Base-by-base conservation (phyloP, 1,284 basidiomycete genomes). In the Boletellus deceptivus region DNA sequence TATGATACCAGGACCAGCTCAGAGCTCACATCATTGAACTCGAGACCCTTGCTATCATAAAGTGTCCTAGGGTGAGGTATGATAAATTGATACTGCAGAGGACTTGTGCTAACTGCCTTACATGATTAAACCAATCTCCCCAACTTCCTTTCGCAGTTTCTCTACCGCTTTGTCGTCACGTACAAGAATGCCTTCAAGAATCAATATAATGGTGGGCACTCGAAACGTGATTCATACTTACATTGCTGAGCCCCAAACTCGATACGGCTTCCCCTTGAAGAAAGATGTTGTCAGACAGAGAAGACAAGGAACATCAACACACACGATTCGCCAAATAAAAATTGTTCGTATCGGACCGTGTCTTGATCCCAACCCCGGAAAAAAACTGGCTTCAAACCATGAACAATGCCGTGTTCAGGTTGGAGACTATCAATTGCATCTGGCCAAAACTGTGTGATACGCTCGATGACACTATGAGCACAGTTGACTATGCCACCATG, bases 211-310 rank as follows among this genome's bases (percentile, higher is more conserved):
- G 4, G 11, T 13, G 4, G 11, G 4, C 4, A 11, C 10, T 31
- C 29, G 9, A 1, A 11, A 31, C 11, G 13, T 31, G 29, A 5
- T 22, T 20, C 16, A 17, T 2, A 52, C 72, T 50, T 46, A 84
- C 84, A 87, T 70, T 88, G 86, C 29, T 81, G 68, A 0, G 85
- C 83, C 1, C 86, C 86, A 29, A 88, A 81, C 56, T 86, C 83
- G 13, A 85, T 76, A 2, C 71, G 73, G 50, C 68, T 72, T 14
- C 75, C 78, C 2, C 79, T 81, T 54, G n/a, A 35, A 35, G 17
- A 42, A 27, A 41, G 0, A 17, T 59, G 27, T 25, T 13, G 29
- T 31, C 11, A 31, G 29, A 33, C 14, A 50, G 14, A 17, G 18
- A 16, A 6, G 18, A 46, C 8, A 22, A 34, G 22, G 22, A 22